Conservation (phyloP, 768 basidiomycete genomes). For the Amanita fuliginea region DNA sequence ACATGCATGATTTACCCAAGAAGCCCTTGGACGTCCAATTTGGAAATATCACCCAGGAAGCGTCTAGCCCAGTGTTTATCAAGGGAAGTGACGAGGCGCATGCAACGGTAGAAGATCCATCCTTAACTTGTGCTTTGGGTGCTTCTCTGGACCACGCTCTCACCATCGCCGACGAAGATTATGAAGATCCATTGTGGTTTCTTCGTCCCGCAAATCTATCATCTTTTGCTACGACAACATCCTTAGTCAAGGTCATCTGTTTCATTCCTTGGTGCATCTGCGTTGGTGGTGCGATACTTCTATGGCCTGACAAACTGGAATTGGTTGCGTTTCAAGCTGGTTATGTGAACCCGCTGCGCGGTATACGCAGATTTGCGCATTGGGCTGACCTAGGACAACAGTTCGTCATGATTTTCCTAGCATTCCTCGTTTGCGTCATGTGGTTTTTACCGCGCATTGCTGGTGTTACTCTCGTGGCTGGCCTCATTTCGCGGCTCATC, state of each 20-base stretch:
- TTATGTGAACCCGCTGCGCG: constrained; percentile 12
- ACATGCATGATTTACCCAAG: constrained; percentile 2
- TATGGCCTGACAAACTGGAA: constrained; percentile 26
- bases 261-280: constrained; percentile 36
- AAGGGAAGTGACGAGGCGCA: background rate
- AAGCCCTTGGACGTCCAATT: background rate
- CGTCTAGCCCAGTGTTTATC: background rate
- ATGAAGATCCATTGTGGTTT: constrained; percentile 1
- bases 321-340: constrained; percentile 19
- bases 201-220: constrained; percentile 11
- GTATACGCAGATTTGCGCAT: constrained; percentile 29
- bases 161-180: background rate
- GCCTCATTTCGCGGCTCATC: constrained; percentile 17
- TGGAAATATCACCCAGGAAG: background rate
- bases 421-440: constrained; percentile 16
- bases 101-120: background rate
- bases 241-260: constrained; percentile 10
- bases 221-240: constrained; percentile 12
- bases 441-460: constrained; percentile 16
- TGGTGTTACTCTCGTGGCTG: constrained; percentile 16
- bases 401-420: constrained; percentile 26
- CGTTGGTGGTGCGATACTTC: constrained; percentile 30
- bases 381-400: constrained; percentile 27
- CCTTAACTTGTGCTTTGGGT: background rate
- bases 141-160: background rate